Percentiles rank a stretch among this genome's conserved stretches.
Evolutionary conservation across 2,329 filamentous ascomycete species (phyloP).

Genomic region (Alternaria triticina): DNA sequence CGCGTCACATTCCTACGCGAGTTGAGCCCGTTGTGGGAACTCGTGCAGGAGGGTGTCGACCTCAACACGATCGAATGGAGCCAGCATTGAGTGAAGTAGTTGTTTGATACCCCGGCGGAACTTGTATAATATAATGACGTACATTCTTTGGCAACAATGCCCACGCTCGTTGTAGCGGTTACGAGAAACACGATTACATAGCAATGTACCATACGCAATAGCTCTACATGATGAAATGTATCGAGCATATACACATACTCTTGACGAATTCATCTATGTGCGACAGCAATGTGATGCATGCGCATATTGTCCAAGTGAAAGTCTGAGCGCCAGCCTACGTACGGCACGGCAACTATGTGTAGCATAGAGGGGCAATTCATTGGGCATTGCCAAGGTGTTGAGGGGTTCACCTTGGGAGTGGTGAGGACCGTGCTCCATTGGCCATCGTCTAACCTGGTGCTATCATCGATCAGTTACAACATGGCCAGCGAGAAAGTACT

Average conservation of each 20-base stretch:
- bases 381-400: conserved; percentile 29
- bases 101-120: conserved; percentile 18
- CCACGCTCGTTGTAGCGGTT: conserved; percentile 36
- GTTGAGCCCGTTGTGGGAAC: conserved; percentile 93
- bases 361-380: neutral
- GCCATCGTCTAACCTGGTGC: conserved; percentile 7
- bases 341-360: neutral
- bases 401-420: conserved; percentile 7
- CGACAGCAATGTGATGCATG: neutral
- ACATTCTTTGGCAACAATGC: conserved; percentile 13
- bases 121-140: conserved; percentile 33
- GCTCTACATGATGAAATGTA: conserved; percentile 11
- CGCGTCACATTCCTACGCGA: conserved; percentile 92
- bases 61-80: conserved; percentile 98
- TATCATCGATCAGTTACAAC: conserved; percentile 51
- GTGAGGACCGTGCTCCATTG: neutral
- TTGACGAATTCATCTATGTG: neutral
- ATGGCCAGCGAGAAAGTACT: conserved; percentile 87
- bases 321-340: neutral
- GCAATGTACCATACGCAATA: conserved; percentile 20
- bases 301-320: neutral
- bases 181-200: conserved; percentile 24
- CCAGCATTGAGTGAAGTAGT: conserved; percentile 71
- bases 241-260: neutral
- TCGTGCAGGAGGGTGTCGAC: conserved; percentile 96